A percentile compares a stretch with the other conserved stretches of the same genome.
Evolutionary conservation across 1,139 yeast species (phyloP).

Genomic region (Arxiozyma bovina): DNA sequence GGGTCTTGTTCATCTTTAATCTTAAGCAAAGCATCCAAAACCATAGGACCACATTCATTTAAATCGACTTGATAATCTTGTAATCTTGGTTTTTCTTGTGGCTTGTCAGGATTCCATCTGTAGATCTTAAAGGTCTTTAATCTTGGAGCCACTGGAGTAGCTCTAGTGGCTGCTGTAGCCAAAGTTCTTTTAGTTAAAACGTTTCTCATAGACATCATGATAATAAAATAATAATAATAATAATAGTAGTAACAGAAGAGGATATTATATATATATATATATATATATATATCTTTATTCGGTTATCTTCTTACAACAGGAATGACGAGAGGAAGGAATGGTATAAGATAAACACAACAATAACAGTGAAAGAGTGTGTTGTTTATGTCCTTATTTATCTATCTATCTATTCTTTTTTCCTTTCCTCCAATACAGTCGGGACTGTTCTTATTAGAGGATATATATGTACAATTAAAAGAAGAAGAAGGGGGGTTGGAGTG

Average conservation of each 20-base stretch:
- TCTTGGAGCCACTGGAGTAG: slow-evolving; percentile 37
- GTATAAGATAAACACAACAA: no score
- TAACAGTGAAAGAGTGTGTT: no score
- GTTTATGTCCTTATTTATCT: no score
- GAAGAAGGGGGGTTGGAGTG: no score
- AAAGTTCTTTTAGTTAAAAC: slow-evolving; percentile 20
- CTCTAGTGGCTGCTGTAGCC: slow-evolving; percentile 24
- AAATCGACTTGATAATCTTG: slow-evolving; percentile 78
- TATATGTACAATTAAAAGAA: no score
- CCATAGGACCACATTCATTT: slow-evolving; percentile 95
- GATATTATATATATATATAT: no score
- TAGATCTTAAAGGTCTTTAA: slow-evolving; percentile 82
- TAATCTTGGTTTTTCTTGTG: slow-evolving; percentile 84
- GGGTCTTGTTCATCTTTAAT: slow-evolving; percentile 96
- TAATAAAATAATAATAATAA: not conserved
- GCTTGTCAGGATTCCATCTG: slow-evolving; percentile 98
- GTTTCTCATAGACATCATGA: slow-evolving; percentile 1
- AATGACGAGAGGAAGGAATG: no score
- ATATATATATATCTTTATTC: not conserved
- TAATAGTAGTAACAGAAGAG: no score
- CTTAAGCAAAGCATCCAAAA: slow-evolving; percentile 86
- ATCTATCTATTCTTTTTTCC: no score
- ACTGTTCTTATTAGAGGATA: no score
- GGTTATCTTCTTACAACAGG: not conserved
- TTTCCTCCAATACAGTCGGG: no score